A percentile compares a stretch with the other conserved stretches of the same genome.
These are phyloP conservation scores for Cyclanthera cordifolia DNA, from an alignment of 306 rosid genomes.

Conservation along the genomic window DNA sequence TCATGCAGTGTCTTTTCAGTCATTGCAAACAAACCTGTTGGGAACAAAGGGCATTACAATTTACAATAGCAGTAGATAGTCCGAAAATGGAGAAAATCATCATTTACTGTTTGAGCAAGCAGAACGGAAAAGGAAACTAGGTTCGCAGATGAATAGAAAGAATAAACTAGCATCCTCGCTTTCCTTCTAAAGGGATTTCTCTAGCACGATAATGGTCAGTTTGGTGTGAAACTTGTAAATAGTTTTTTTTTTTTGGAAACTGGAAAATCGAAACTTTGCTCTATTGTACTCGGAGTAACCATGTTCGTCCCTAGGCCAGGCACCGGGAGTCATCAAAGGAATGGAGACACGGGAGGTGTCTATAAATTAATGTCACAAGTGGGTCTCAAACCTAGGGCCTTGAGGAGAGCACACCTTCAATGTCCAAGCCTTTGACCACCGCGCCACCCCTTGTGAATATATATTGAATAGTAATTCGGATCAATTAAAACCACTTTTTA, in stretches of 20 bases:
- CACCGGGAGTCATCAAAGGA: too few relatives aligned
- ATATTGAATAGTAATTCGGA: background rate
- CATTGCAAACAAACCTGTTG: slow-evolving; percentile 78
- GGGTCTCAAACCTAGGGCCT: too few relatives aligned
- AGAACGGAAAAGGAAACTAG: background rate
- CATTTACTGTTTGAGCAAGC: background rate
- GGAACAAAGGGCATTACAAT: background rate
- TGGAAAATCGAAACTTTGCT: too few relatives aligned
- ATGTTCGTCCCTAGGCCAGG: too few relatives aligned
- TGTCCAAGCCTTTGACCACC: too few relatives aligned
- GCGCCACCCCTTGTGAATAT: too few relatives aligned
- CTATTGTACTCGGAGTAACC: too few relatives aligned
- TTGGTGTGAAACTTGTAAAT: background rate
- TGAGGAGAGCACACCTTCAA: too few relatives aligned
- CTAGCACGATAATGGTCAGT: background rate
- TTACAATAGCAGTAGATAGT: background rate
- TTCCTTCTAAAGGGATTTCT: background rate
- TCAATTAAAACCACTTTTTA: background rate
- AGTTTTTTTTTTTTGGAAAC: too few relatives aligned
- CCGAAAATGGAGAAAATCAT: background rate
- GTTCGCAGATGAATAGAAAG: background rate
- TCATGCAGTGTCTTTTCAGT: slow-evolving; percentile 45
- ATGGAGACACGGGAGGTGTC: too few relatives aligned
- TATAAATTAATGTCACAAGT: too few relatives aligned
- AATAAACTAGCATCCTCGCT: background rate